Evolutionary conservation across 73 alveolate species (phyloP), one percentile per base, ranked within the genome.

Genomic region (Paraurostyla sp.): DNA sequence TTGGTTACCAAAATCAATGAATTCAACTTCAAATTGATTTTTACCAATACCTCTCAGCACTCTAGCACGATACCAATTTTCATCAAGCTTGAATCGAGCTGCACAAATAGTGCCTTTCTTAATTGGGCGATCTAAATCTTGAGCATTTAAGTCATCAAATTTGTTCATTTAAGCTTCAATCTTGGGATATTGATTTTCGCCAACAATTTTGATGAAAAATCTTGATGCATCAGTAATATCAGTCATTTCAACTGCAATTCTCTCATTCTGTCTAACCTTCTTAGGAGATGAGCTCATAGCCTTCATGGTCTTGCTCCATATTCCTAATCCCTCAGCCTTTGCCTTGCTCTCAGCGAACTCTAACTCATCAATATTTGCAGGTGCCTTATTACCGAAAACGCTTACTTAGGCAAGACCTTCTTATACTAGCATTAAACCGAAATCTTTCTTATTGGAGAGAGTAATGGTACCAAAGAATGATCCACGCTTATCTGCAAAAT

Each of bases 1-100:
- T 9, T 80, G 35, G 94, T 96, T 96, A 58, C 99, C 99, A 88
- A 83, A 97, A 87, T 97, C 99, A 46, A 97, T 90, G 76, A 97
- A 97, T 87, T 93, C 93, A 20, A 97, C 95, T 73, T 94, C 97
- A 80, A 76, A 96, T 51, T 91, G 88, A 43, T 93, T 94, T 63
- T 96, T 92, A 35, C 92, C 89, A 30, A 63, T 76, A 27, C 93
- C 78, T 89, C 94, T 94, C 56, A 94, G 94, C 0, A 97, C 76
- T 68, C 80, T 95, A 7, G 96, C 99, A 80, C 99, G 83, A 88
- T 97, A 97, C 97, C 96, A 97, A 48, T 68, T 93, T 0, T 94
- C 94, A 89, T 97, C 99, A 46, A 88, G 97, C 27, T 96, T 93
- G 91, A 95, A 97, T 92, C 84, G 90, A 33, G 99, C 99, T 0